Conservation (phyloP, 176 grass and related monocot species). For the Zoysia japonica region DNA sequence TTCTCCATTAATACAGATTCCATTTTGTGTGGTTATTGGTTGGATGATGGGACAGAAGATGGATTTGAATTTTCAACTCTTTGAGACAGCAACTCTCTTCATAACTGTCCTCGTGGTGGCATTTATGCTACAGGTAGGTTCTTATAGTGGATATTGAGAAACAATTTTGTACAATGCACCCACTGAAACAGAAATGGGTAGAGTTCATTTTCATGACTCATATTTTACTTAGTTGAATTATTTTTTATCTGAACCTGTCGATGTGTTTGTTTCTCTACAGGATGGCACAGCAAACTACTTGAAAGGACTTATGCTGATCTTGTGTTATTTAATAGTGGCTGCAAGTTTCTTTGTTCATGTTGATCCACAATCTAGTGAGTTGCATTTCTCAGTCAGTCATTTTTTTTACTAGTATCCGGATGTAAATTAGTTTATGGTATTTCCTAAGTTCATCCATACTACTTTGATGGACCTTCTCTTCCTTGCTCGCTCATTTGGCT, state of each 20-base stretch:
- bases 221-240: not conserved
- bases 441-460: not conserved
- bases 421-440: not conserved
- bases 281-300: slow-evolving; percentile 77
- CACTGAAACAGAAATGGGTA: not conserved
- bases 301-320: slow-evolving; percentile 83
- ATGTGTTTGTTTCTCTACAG: slow-evolving; percentile 37
- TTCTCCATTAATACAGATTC: slow-evolving; percentile 63
- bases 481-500: not conserved
- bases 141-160: slow-evolving; percentile 26
- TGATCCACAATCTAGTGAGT: slow-evolving; percentile 67
- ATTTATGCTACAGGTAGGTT: slow-evolving; percentile 91
- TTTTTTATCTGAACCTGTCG: slow-evolving; percentile 22
- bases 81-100: slow-evolving; percentile 90
- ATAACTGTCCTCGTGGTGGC: slow-evolving; percentile 94
- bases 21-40: slow-evolving; percentile 92
- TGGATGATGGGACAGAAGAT: slow-evolving; percentile 90
- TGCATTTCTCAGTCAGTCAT: not conserved
- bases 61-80: slow-evolving; percentile 98
- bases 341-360: slow-evolving; percentile 88
- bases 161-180: not conserved
- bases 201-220: not conserved
- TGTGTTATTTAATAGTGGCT: slow-evolving; percentile 86
- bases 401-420: not conserved
- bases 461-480: not conserved